phyloP scores from a whole-genome alignment of 345 rosid species.

The Passiflora organensis region DNA sequence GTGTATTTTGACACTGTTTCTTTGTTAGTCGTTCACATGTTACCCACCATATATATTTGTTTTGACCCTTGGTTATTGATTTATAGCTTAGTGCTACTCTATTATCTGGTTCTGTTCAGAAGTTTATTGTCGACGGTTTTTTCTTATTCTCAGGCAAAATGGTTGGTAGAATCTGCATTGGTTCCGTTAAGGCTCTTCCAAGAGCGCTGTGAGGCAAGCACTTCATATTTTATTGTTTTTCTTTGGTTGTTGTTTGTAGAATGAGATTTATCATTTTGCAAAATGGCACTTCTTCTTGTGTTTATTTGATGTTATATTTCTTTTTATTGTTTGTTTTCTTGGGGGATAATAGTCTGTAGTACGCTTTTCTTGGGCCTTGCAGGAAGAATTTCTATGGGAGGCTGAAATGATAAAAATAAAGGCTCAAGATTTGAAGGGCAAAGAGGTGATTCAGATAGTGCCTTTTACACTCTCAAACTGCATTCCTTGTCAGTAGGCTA shows the following conservation, averaged over 20 bases:
- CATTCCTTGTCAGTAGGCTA: not conserved
- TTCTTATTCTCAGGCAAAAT: constrained; percentile 64
- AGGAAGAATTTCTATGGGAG: constrained; percentile 98
- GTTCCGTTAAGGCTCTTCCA: constrained; percentile 89
- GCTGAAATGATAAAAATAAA: constrained; percentile 97
- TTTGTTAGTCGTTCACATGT: not conserved
- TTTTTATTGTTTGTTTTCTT: constrained; percentile 3
- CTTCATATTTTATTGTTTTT: constrained; percentile 5
- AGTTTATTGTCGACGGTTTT: not conserved
- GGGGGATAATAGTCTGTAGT: constrained; percentile 2
- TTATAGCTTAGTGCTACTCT: not conserved
- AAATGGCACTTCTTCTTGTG: not conserved
- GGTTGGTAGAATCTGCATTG: constrained; percentile 81
- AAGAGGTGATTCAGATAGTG: constrained; percentile 62
- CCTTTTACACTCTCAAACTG: not conserved
- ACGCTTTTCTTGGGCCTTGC: constrained; percentile 14
- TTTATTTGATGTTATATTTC: not conserved
- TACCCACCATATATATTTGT: too few species aligned
- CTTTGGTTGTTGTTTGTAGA: not conserved
- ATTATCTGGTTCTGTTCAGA: not conserved
- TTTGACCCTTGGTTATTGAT: too few species aligned
- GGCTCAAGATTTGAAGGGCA: constrained; percentile 95
- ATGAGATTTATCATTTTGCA: too few species aligned
- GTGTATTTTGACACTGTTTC: too few species aligned
- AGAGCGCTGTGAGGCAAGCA: constrained; percentile 82